Evolutionary conservation across 2,329 filamentous ascomycete genomes (phyloP).

Genomic region (Neopestalotiopsis sp.): DNA sequence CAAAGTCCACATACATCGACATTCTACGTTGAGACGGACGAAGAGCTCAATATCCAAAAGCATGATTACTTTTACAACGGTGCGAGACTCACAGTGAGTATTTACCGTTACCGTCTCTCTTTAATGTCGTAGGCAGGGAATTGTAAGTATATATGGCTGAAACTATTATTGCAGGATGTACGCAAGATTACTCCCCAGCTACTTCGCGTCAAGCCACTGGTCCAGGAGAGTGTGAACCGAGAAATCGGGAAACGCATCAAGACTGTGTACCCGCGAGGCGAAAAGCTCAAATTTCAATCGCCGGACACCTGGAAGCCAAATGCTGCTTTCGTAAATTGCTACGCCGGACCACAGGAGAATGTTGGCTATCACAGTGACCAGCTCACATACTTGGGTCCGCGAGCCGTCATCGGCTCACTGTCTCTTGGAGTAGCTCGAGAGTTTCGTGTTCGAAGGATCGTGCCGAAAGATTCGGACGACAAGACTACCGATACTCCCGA

Average conservation of each 20-base stretch:
- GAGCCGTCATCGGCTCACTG: conserved; percentile 85
- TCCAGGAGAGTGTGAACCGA: conserved; percentile 76
- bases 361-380: conserved; percentile 95
- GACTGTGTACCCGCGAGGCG: conserved; percentile 68
- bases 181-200: conserved; percentile 78
- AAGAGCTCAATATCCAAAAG: conserved; percentile 72
- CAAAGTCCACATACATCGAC: conserved; percentile 82
- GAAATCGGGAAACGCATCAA: conserved; percentile 76
- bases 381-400: conserved; percentile 89
- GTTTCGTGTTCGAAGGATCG: conserved; percentile 82
- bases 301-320: conserved; percentile 80
- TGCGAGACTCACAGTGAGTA: conserved; percentile 63
- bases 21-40: conserved; percentile 79
- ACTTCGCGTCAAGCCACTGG: conserved; percentile 68
- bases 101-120: neutral
- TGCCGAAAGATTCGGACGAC: conserved; percentile 61
- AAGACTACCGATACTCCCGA: conserved; percentile 56
- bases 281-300: conserved; percentile 80
- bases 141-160: neutral
- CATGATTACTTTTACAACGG: conserved; percentile 89
- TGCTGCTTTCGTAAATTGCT: conserved; percentile 94
- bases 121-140: neutral
- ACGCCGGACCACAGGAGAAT: conserved; percentile 77
- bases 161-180: conserved; percentile 61
- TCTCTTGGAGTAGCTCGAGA: conserved; percentile 92